Evolutionary conservation across 257 asterid genomes (phyloP).

Genomic region (Ophiorrhiza pumila): DNA sequence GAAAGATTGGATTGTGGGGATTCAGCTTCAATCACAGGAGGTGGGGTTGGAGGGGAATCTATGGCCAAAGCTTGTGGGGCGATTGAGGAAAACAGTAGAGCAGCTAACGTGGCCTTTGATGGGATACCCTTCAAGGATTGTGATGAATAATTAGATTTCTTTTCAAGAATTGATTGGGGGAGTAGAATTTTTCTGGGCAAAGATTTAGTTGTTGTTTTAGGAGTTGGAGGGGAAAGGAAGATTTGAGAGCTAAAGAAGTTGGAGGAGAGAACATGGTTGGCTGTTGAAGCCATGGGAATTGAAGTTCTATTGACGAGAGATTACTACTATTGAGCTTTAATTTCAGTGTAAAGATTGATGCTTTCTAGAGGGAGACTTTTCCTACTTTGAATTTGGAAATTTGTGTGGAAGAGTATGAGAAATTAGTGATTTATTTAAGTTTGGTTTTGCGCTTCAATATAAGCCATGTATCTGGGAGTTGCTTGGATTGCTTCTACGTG

Average conservation of each 20-base stretch:
- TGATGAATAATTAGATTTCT: constrained; percentile 21
- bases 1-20: constrained; percentile 49
- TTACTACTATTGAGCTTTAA: not conserved
- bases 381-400: too few relatives aligned
- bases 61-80: constrained; percentile 71
- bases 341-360: constrained; percentile 8
- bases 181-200: constrained; percentile 41
- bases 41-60: constrained; percentile 53
- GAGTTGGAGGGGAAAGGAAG: constrained; percentile 63
- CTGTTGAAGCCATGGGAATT: constrained; percentile 41
- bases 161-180: constrained; percentile 45
- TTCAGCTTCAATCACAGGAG: constrained; percentile 60
- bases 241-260: constrained; percentile 56
- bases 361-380: not conserved
- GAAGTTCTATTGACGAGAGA: not conserved
- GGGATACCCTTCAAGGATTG: constrained; percentile 29
- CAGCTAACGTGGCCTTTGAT: constrained; percentile 73
- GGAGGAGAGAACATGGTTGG: constrained; percentile 58
- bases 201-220: constrained; percentile 44
- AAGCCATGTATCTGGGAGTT: constrained; percentile 40
- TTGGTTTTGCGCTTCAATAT: constrained; percentile 26
- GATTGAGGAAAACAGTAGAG: constrained; percentile 65
- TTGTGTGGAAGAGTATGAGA: too few relatives aligned
- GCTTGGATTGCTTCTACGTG: constrained; percentile 56
- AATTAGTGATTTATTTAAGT: not conserved